These are phyloP conservation scores for Linderniella brevidens DNA, from an alignment of 257 asterid species.

Conservation along the genomic window DNA sequence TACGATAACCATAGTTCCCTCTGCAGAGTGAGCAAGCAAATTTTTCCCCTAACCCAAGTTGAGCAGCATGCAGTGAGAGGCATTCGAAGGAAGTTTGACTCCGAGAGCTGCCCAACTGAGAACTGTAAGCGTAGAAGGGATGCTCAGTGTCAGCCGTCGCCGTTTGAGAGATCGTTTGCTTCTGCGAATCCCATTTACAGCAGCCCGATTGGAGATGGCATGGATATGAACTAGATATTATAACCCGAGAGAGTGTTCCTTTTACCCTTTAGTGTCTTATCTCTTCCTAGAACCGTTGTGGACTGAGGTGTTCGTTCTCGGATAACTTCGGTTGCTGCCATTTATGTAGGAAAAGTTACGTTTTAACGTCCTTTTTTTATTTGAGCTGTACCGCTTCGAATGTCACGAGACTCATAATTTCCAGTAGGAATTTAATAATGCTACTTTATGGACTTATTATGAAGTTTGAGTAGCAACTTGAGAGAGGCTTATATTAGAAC, in stretches of 20 bases:
- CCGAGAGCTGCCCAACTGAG: conserved; percentile 52
- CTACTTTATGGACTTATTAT: too few species aligned
- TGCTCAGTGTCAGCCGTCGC: conserved; percentile 63
- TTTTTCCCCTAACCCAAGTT: conserved; percentile 54
- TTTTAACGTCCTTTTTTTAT: too few species aligned
- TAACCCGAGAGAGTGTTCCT: conserved; percentile 17
- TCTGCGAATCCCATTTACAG: conserved; percentile 74
- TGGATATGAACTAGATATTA: conserved; percentile 69
- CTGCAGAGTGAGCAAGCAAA: conserved; percentile 77
- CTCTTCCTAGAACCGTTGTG: conserved; percentile 13
- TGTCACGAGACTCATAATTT: too few species aligned
- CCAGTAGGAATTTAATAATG: too few species aligned
- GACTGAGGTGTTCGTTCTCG: too few species aligned
- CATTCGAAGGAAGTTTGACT: conserved; percentile 77
- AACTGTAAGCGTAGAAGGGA: conserved; percentile 90
- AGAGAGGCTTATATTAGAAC: too few species aligned
- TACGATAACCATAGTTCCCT: conserved; percentile 88
- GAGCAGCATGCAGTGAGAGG: conserved; percentile 89
- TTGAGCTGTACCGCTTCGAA: too few species aligned
- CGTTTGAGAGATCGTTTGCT: conserved; percentile 77
- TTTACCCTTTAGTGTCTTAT: conserved; percentile 15
- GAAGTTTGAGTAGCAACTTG: too few species aligned
- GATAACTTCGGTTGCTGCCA: too few species aligned
- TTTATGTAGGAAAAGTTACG: too few species aligned
- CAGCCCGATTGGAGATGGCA: conserved; percentile 80